phyloP scores from a whole-genome alignment of 2,329 filamentous ascomycete genomes.

The Aspergillus thermomutatus region DNA sequence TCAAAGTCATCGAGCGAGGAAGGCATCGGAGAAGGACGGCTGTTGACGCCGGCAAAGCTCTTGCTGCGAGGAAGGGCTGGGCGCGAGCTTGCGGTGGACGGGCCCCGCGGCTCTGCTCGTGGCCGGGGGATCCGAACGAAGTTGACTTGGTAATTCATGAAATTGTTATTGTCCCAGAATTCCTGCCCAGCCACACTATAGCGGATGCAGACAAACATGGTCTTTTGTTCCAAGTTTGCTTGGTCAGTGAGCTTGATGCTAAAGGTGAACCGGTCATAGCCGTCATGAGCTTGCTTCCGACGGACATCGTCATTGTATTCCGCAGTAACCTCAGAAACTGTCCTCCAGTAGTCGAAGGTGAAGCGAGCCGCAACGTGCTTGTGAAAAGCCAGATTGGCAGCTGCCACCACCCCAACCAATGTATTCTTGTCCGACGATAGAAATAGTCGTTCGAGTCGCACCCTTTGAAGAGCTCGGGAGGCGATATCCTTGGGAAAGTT shows the following conservation, averaged over 20 bases:
- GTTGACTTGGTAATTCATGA: slow-evolving; percentile 88
- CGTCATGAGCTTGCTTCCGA: slow-evolving; percentile 59
- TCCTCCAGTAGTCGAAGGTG: slow-evolving; percentile 98
- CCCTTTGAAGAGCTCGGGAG: slow-evolving; percentile 58
- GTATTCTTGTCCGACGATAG: slow-evolving; percentile 84
- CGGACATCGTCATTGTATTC: slow-evolving; percentile 80
- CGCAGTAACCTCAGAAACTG: slow-evolving; percentile 88
- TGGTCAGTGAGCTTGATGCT: slow-evolving; percentile 89
- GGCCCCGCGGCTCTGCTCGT: slow-evolving; percentile 47
- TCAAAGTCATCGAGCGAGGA: slow-evolving; percentile 66
- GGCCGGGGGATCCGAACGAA: slow-evolving; percentile 76
- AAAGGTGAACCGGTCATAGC: slow-evolving; percentile 88
- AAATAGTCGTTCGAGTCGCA: slow-evolving; percentile 82
- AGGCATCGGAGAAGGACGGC: slow-evolving; percentile 51
- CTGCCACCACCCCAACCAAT: slow-evolving; percentile 76
- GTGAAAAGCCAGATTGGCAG: slow-evolving; percentile 84
- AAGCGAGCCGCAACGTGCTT: slow-evolving; percentile 90
- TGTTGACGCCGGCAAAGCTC: slow-evolving; percentile 51
- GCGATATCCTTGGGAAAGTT: slow-evolving; percentile 74
- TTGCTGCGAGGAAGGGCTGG: slow-evolving; percentile 65
- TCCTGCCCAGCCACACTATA: slow-evolving; percentile 82
- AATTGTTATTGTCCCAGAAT: slow-evolving; percentile 91
- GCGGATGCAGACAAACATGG: slow-evolving; percentile 84
- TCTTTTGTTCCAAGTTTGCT: slow-evolving; percentile 88
- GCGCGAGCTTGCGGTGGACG: slow-evolving; percentile 51